A percentile compares a stretch with the other conserved stretches of the same genome.
phyloP scores from a whole-genome alignment of 2,329 filamentous ascomycete species.

The Catunica adiposa region DNA sequence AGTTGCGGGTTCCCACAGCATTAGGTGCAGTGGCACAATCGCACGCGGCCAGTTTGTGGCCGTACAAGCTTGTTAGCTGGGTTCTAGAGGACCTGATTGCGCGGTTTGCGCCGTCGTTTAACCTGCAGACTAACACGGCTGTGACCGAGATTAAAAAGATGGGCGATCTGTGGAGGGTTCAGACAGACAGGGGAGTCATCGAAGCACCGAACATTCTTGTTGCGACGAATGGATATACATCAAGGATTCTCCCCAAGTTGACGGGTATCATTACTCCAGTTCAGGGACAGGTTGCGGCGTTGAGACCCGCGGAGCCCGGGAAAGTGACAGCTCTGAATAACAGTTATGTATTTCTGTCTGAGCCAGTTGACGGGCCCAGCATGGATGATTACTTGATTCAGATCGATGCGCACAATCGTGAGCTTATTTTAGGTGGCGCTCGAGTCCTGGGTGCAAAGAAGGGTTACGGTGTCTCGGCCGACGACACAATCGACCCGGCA shows the following conservation, averaged over 20 bases:
- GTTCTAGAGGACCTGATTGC: slow-evolving; percentile 44
- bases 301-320: slow-evolving; percentile 36
- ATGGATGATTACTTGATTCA: slow-evolving; percentile 61
- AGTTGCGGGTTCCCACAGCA: slow-evolving; percentile 38
- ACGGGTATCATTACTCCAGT: slow-evolving; percentile 59
- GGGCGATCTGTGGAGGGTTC: slow-evolving; percentile 37
- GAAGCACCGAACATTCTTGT: slow-evolving; percentile 49
- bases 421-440: slow-evolving; percentile 58
- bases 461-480: slow-evolving; percentile 41
- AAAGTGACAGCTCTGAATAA: slow-evolving; percentile 28
- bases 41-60: slow-evolving; percentile 56
- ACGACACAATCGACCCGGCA: slow-evolving; percentile 37
- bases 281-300: slow-evolving; percentile 53
- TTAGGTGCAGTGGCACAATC: slow-evolving; percentile 47
- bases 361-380: slow-evolving; percentile 21
- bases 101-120: slow-evolving; percentile 32
- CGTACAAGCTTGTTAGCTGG: slow-evolving; percentile 67
- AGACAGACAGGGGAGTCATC: slow-evolving; percentile 54
- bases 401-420: slow-evolving; percentile 38
- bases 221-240: slow-evolving; percentile 73
- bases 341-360: slow-evolving; percentile 46
- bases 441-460: slow-evolving; percentile 32
- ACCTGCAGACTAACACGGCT: slow-evolving; percentile 59
- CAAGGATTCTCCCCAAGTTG: slow-evolving; percentile 53
- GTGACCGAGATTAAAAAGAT: slow-evolving; percentile 32